A percentile compares a stretch with the other conserved stretches of the same genome.
Evolutionary conservation across 108 stramenopile genomes (phyloP).

Genomic region (Nitzschia inconspicua): DNA sequence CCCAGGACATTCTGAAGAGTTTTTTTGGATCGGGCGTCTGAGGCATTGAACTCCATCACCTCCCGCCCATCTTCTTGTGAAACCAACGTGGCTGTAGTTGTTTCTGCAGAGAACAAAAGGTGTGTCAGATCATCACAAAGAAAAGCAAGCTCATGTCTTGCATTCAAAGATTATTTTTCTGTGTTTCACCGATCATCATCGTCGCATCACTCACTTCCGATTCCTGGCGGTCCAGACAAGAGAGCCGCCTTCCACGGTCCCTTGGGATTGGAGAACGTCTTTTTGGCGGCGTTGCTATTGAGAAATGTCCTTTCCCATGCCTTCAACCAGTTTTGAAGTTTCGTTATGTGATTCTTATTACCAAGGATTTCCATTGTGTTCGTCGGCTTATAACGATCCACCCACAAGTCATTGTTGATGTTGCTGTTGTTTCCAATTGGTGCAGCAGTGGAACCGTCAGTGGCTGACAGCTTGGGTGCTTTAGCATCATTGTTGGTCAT

Average conservation of each 20-base stretch:
- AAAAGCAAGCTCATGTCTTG: neutral
- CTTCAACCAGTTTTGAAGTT: slow-evolving; percentile 55
- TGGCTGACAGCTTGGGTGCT: neutral
- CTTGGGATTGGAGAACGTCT: slow-evolving; percentile 41
- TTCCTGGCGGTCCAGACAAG: slow-evolving; percentile 96
- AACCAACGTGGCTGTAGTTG: slow-evolving; percentile 90
- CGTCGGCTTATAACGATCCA: slow-evolving; percentile 88
- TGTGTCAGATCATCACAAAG: no score
- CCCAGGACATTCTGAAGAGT: slow-evolving; percentile 57
- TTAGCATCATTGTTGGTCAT: slow-evolving; percentile 37
- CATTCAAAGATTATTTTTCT: neutral
- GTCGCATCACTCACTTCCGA: slow-evolving; percentile 70
- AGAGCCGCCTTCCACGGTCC: slow-evolving; percentile 87
- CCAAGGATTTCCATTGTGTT: slow-evolving; percentile 70
- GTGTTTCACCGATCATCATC: no score
- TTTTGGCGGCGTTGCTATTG: slow-evolving; percentile 40
- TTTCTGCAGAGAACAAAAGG: slow-evolving; percentile 35
- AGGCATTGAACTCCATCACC: slow-evolving; percentile 94
- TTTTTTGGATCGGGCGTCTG: slow-evolving; percentile 91
- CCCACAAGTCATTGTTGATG: slow-evolving; percentile 76
- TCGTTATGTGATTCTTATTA: slow-evolving; percentile 61
- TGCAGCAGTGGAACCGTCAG: slow-evolving; percentile 10
- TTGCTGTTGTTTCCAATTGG: neutral
- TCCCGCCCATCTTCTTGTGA: slow-evolving; percentile 84
- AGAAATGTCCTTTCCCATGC: slow-evolving; percentile 83